Evolutionary conservation across 140 eudicot species (phyloP).

Genomic region (Anethum foeniculum): DNA sequence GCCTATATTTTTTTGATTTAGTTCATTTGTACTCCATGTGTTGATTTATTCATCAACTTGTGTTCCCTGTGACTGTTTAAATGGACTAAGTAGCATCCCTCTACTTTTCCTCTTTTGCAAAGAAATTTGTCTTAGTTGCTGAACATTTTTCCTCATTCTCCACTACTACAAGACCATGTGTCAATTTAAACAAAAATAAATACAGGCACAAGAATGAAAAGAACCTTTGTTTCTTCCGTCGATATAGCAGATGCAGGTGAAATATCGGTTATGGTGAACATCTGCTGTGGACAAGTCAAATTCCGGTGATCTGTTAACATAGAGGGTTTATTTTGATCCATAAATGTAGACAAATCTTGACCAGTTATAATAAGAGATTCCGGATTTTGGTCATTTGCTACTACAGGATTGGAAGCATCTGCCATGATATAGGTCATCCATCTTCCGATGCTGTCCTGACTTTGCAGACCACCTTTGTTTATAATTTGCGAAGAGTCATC

Average conservation of each 20-base stretch:
- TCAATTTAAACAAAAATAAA: neutral
- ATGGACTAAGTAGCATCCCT: neutral
- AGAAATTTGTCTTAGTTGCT: neutral
- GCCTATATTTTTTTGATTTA: neutral
- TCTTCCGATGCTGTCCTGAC: conserved; percentile 71
- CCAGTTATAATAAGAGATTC: conserved; percentile 32
- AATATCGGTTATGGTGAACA: conserved; percentile 68
- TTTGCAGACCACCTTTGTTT: conserved; percentile 35
- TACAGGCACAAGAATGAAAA: neutral
- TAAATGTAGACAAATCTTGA: conserved; percentile 25
- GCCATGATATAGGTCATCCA: conserved; percentile 63
- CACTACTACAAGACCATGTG: neutral
- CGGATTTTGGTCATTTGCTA: conserved; percentile 35
- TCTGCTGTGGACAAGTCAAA: conserved; percentile 28
- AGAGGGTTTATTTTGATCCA: neutral
- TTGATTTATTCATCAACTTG: neutral
- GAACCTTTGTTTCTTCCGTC: conserved; percentile 82
- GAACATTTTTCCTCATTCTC: neutral
- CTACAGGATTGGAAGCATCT: conserved; percentile 44
- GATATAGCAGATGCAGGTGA: conserved; percentile 85
- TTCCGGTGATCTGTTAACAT: conserved; percentile 23
- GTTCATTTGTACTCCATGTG: neutral
- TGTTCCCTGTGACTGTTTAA: neutral
- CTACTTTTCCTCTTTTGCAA: neutral
- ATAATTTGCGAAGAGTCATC: conserved; percentile 23